Percentiles rank a stretch among this genome's conserved stretches.
phyloP scores from a whole-genome alignment of 257 asterid genomes.

The Rehmannia glutinosa region DNA sequence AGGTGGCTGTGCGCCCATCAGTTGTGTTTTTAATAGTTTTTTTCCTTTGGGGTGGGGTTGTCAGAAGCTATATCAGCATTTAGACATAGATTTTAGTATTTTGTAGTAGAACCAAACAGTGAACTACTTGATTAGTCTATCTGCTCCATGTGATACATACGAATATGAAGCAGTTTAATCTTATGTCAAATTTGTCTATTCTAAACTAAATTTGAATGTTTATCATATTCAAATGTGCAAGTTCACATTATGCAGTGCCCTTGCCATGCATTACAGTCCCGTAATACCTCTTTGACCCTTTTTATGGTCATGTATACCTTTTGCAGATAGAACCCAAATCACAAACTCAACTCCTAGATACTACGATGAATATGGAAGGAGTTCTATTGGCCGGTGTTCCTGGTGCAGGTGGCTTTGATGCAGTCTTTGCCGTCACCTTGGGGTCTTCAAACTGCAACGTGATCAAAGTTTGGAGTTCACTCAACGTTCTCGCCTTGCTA shows the following conservation, averaged over 20 bases:
- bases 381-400: constrained; percentile 92
- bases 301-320: background rate
- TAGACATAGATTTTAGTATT: background rate
- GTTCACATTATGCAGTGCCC: background rate
- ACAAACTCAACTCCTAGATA: constrained; percentile 70
- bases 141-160: background rate
- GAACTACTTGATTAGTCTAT: background rate
- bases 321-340: constrained; percentile 94
- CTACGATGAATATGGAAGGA: constrained; percentile 80
- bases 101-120: background rate
- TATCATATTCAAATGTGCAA: too few relatives aligned
- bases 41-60: too few relatives aligned
- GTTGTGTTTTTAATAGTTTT: too few relatives aligned
- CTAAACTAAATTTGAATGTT: too few relatives aligned
- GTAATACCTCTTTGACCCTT: constrained; percentile 8
- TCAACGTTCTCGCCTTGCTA: constrained; percentile 73
- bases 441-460: constrained; percentile 57
- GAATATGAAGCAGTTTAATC: background rate
- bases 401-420: constrained; percentile 98
- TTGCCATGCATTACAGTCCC: background rate
- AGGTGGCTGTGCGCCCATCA: too few relatives aligned
- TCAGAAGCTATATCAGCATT: background rate
- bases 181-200: background rate
- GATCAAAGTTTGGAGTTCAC: constrained; percentile 66
- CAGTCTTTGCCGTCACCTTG: constrained; percentile 80